Base-by-base conservation (phyloP, 352 stramenopile genomes). In the Phytophthora chlamydospora region DNA sequence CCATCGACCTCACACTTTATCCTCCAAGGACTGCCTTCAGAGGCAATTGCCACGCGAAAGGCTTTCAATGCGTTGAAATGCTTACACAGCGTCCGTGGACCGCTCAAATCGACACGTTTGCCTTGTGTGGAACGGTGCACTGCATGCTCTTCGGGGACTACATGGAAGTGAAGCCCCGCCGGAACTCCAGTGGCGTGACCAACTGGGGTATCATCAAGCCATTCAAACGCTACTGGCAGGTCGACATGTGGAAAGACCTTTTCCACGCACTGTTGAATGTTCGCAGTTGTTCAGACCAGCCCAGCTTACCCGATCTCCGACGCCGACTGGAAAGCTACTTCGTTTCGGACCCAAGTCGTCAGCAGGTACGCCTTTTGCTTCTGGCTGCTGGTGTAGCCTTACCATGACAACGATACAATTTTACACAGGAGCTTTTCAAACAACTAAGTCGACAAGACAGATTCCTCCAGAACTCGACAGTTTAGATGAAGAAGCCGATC, bases 11-110 rank as follows among this genome's bases (percentile, higher is more conserved):
- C 36, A 58, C 57, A 21, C 55, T 75, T 29, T 96, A 90, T 47
- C 78, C 84, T 0, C 16, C 65, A 0, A 71, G 68, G 14, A 92
- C 71, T 11, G 75, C 47, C 13, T 96, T 96, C 50, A 66, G 55
- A 31, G 85, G 86, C 29, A 82, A 89, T 51, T 95, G 86, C 58
- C 88, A 96, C 40, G 82, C 81, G 4, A 91, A 92, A 73, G 86
- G 83, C 6, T 96, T 96, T 44, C 81, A 95, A 67, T 90, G 74
- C 21, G 68, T 93, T 21, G 88, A 96, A 62, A 96, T 96, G 88
- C 61, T 93, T 19, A 87, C 78, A 3, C 75, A 77, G 6, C 68
- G 61, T 12, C 83, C 83, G 17, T 96, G 88, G 88, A 93, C 78
- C 17, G 68, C 85, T 10, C 88, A 96, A 70, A 91, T 96, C 45